phyloP scores from a whole-genome alignment of 805 yeast species.

The Hanseniaspora valbyensis region DNA sequence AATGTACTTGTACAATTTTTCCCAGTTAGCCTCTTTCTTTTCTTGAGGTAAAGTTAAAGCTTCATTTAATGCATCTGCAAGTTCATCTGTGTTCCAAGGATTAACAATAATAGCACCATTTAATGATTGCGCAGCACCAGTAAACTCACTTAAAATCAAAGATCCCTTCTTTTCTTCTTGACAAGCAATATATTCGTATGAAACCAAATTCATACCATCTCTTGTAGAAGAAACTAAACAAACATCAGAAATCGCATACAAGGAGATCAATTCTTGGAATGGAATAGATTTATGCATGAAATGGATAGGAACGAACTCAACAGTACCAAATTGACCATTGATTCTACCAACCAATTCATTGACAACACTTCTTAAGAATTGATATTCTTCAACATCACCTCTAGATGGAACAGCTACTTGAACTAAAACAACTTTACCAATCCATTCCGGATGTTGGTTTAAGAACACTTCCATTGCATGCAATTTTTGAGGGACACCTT shows the following conservation, averaged over 20 bases:
- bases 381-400: conserved; percentile 97
- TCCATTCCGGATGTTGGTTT: conserved; percentile 93
- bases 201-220: conserved; percentile 96
- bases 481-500: conserved; percentile 94
- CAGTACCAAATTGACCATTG: conserved; percentile 91
- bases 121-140: conserved; percentile 98
- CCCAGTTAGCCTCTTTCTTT: conserved; percentile 66
- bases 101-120: conserved; percentile 90
- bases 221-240: conserved; percentile 90
- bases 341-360: conserved; percentile 94
- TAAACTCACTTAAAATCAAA: conserved; percentile 81
- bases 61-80: conserved; percentile 75
- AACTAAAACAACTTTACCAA: conserved; percentile 87
- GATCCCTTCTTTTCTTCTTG: conserved; percentile 80
- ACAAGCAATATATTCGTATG: conserved; percentile 94
- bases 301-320: conserved; percentile 95
- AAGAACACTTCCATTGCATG: conserved; percentile 92
- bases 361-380: conserved; percentile 81
- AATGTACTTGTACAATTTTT: conserved; percentile 74
- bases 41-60: conserved; percentile 77
- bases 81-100: conserved; percentile 97
- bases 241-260: conserved; percentile 76
- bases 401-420: conserved; percentile 97
- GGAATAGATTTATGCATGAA: conserved; percentile 87
- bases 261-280: conserved; percentile 81